Evolutionary conservation across 495 filamentous ascomycete species (phyloP).

Genomic region (Rhizodiscina lignyota): DNA sequence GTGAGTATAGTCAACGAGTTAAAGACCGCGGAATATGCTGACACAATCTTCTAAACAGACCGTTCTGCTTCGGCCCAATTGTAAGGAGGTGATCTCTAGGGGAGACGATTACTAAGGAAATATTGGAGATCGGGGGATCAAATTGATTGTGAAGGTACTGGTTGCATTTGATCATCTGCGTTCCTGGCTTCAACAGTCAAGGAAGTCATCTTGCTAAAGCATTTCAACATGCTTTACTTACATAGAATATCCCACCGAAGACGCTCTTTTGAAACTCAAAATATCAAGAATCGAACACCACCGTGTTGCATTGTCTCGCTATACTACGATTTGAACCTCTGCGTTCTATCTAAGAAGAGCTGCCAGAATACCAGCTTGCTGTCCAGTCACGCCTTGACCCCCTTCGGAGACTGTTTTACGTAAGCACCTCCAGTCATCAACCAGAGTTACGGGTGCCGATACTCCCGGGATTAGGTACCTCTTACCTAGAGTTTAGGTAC

Average conservation of each 20-base stretch:
- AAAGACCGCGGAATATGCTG: background rate
- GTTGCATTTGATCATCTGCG: slow-evolving; percentile 6
- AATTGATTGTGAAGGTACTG: slow-evolving; percentile 5
- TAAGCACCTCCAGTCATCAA: no score
- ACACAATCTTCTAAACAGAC: slow-evolving; percentile 19
- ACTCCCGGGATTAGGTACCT: no score
- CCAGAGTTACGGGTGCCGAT: no score
- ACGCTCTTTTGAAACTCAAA: slow-evolving; percentile 4
- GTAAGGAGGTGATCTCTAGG: slow-evolving; percentile 34
- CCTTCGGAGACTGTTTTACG: no score
- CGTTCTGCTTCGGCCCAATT: slow-evolving; percentile 26
- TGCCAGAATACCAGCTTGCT: no score
- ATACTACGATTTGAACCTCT: slow-evolving; percentile 4
- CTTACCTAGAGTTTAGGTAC: no score
- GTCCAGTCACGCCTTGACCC: no score
- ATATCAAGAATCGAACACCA: slow-evolving; percentile 3
- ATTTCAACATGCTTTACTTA: slow-evolving; percentile 8
- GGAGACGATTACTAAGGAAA: slow-evolving; percentile 30
- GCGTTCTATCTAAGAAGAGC: slow-evolving; percentile 4
- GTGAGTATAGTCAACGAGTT: slow-evolving; percentile 19
- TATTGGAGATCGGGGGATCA: slow-evolving; percentile 5
- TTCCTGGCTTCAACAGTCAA: slow-evolving; percentile 11
- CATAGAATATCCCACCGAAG: slow-evolving; percentile 1
- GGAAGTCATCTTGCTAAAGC: slow-evolving; percentile 4
- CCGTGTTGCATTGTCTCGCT: slow-evolving; percentile 1